A percentile compares a stretch with the other conserved stretches of the same genome.
Conservation (phyloP, 2,329 filamentous ascomycete species). For the Penicillium fuscoglaucum region DNA sequence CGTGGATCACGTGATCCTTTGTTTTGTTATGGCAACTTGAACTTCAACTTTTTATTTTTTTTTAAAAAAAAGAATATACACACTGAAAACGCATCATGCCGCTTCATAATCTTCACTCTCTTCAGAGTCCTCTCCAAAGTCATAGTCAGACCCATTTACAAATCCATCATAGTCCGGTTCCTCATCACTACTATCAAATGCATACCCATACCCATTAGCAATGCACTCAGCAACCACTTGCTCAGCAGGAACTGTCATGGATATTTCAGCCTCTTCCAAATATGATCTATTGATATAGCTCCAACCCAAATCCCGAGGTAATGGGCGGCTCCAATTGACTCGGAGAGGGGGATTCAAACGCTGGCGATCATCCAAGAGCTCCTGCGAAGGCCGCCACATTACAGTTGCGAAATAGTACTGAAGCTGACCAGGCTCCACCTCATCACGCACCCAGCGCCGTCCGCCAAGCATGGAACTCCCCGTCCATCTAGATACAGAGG, state of each 20-base stretch:
- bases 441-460: conserved; percentile 47
- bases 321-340: conserved; percentile 6
- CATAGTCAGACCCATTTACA: background rate
- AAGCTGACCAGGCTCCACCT: conserved; percentile 40
- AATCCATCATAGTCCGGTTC: background rate
- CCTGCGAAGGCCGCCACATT: conserved; percentile 31
- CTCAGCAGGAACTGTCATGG: background rate
- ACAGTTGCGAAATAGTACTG: conserved; percentile 50
- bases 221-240: conserved; percentile 2
- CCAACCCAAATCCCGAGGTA: background rate
- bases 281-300: background rate
- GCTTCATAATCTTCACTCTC: background rate
- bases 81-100: background rate
- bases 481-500: conserved; percentile 43
- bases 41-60: too few relatives aligned
- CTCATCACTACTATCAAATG: background rate
- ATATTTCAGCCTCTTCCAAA: background rate
- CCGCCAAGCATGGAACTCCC: conserved; percentile 48
- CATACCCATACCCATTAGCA: background rate
- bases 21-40: background rate
- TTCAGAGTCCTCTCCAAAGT: background rate
- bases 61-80: background rate
- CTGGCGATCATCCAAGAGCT: background rate
- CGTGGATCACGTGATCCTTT: conserved; percentile 5
- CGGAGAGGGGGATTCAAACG: background rate